phyloP scores from a whole-genome alignment of 306 rosid genomes.

The Aeschynomene evenia region DNA sequence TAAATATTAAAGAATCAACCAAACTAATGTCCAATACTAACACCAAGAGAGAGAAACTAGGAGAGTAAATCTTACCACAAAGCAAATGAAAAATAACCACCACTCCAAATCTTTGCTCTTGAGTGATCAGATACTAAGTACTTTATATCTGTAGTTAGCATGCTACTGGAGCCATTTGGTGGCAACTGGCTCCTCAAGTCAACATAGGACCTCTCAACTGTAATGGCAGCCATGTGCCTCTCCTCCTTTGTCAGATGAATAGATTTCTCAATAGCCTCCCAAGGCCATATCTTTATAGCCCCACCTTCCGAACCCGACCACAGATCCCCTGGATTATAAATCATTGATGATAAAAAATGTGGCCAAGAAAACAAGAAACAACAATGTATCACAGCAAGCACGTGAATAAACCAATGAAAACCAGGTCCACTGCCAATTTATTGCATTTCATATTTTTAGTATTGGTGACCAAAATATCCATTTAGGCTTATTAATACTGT shows the following conservation, averaged over 20 bases:
- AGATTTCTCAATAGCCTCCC: constrained; percentile 83
- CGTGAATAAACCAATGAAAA: background rate
- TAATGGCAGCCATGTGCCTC: constrained; percentile 60
- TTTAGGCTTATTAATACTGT: background rate
- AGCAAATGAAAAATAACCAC: constrained; percentile 72
- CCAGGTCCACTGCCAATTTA: constrained; percentile 1
- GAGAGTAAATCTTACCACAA: constrained; percentile 65
- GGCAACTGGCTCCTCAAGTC: constrained; percentile 81
- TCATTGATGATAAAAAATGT: background rate
- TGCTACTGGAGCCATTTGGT: constrained; percentile 59
- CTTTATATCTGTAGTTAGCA: constrained; percentile 70
- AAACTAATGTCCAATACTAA: constrained; percentile 20
- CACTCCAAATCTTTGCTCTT: constrained; percentile 88
- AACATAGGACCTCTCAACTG: constrained; percentile 84
- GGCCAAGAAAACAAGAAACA: constrained; percentile 19
- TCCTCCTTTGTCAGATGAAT: constrained; percentile 57
- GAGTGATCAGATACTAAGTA: constrained; percentile 69
- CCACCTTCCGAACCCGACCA: constrained; percentile 99
- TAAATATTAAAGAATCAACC: background rate
- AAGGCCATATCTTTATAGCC: constrained; percentile 81
- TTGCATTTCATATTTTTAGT: background rate
- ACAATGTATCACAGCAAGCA: constrained; percentile 29
- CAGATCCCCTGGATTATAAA: constrained; percentile 65
- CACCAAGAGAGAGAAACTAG: constrained; percentile 12
- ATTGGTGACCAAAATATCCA: background rate